These are phyloP conservation scores for Pleurotus salmoneostramineus DNA, from an alignment of 768 basidiomycete genomes.

Conservation along the genomic window DNA sequence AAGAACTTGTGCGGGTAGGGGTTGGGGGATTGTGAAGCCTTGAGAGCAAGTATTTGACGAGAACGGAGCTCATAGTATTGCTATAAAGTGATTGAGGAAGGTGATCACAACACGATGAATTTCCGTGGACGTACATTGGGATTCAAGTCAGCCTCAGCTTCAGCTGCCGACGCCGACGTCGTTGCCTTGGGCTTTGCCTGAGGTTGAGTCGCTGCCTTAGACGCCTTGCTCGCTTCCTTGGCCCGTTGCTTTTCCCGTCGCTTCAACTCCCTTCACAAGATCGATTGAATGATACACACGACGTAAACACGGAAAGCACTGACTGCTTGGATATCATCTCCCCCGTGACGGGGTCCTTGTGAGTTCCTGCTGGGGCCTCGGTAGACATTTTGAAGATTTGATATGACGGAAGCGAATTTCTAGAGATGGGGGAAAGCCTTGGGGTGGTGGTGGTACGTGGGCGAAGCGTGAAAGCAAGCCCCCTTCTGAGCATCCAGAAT, in stretches of 20 bases:
- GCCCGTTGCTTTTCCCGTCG: constrained; percentile 84
- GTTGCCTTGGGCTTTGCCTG: constrained; percentile 35
- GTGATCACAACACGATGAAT: not conserved
- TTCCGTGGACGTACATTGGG: constrained; percentile 67
- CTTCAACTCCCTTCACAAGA: constrained; percentile 78
- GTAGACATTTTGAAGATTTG: constrained; percentile 35
- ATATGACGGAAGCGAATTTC: constrained; percentile 11
- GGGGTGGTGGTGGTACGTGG: not conserved
- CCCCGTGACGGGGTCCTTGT: constrained; percentile 85
- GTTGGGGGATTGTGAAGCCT: constrained; percentile 80
- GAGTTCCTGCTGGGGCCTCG: constrained; percentile 35
- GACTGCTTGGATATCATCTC: constrained; percentile 97
- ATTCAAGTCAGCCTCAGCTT: constrained; percentile 87
- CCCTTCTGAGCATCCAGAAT: constrained; percentile 4
- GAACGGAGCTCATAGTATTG: constrained; percentile 97
- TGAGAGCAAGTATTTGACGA: constrained; percentile 81
- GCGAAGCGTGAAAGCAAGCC: not conserved
- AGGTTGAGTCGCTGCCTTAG: constrained; percentile 35
- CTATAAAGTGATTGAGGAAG: constrained; percentile 35
- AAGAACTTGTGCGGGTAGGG: constrained; percentile 99
- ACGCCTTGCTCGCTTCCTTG: constrained; percentile 76
- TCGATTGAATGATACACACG: constrained; percentile 19
- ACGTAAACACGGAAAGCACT: constrained; percentile 24
- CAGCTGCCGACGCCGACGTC: constrained; percentile 44
- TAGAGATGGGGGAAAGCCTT: not conserved